A percentile compares a stretch with the other conserved stretches of the same genome.
These are phyloP conservation scores for Boletus rex-veris DNA, from an alignment of 768 basidiomycete species.

Conservation along the genomic window DNA sequence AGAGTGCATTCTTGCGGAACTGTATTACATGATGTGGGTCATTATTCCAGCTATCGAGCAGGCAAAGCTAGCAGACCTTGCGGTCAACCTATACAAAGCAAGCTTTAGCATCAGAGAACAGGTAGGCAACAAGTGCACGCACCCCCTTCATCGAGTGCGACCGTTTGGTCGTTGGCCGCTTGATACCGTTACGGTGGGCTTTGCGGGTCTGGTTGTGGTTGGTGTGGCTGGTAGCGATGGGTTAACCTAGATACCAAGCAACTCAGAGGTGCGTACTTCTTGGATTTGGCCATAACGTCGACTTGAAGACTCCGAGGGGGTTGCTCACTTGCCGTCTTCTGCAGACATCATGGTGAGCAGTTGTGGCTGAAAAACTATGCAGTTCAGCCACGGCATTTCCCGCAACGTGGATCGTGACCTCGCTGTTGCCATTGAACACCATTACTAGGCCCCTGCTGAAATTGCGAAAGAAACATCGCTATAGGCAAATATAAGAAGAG, in stretches of 20 bases:
- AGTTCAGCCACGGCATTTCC: constrained; percentile 24
- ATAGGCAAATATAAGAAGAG: no score
- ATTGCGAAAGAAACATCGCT: no score
- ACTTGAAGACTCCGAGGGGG: constrained; percentile 6
- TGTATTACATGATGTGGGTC: constrained; percentile 26
- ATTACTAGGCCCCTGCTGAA: no score
- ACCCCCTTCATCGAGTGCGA: constrained; percentile 89
- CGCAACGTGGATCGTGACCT: constrained; percentile 1
- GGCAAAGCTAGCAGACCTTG: constrained; percentile 50
- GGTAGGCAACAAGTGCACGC: constrained; percentile 36
- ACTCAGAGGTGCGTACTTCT: constrained; percentile 63
- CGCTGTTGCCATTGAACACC: no score
- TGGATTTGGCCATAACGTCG: constrained; percentile 89
- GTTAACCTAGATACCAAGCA: constrained; percentile 13
- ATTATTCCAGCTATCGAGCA: background rate
- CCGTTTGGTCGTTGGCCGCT: constrained; percentile 68
- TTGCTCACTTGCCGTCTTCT: background rate
- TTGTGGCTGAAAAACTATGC: constrained; percentile 36
- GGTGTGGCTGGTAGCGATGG: constrained; percentile 61
- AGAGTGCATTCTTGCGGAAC: constrained; percentile 83
- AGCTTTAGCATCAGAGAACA: background rate
- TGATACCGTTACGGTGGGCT: constrained; percentile 98
- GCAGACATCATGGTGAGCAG: background rate
- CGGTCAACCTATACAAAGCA: constrained; percentile 59
- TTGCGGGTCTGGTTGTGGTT: constrained; percentile 97